Evolutionary conservation across 2,329 filamentous ascomycete species (phyloP), one percentile per base, ranked within the genome.

Genomic region (Cytospora piceae): DNA sequence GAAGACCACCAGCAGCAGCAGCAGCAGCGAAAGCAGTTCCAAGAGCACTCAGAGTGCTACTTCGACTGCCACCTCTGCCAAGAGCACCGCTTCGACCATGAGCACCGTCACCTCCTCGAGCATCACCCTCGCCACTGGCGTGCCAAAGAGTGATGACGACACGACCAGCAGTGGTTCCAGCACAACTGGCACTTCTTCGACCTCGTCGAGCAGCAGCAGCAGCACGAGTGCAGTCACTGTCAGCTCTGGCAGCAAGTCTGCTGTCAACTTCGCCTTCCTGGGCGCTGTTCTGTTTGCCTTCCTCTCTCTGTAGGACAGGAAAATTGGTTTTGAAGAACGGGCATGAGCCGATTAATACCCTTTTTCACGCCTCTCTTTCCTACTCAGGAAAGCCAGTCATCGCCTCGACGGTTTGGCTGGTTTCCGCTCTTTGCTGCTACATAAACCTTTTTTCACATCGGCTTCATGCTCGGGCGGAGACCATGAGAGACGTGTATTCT

Each of bases 11-110:
- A 65, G 69, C 67, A 70, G 67, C 39, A 63, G 46, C 46, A 66
- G 61, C 34, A 66, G 66, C 66, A 69, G 69, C 51, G 32, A 15
- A 12, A 37, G 34, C 34, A 12, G 34, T 15, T 1, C 2, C 11
- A 37, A 37, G 34, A 70, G 71, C 58, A 66, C 73, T 64, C 56
- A 60, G 63, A 71, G 72, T 54, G 69, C 74, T 53, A 68, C 70
- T 49, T 22, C 46, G n/a, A 14, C 46, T 60, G 55, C 61, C 53
- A 7, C 69, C 29, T 64, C 61, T 39, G 58, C 68, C 37, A 61
- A 68, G 39, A 64, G 67, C 57, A 69, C 70, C 56, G 63, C 64
- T 53, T 67, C 67, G 57, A 61, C 65, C 52, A 39, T 63, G 39
- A 27, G 27, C 32, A 65, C 58, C 31, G 52, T 53, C 55, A 63